A percentile compares a stretch with the other conserved stretches of the same genome.
Conservation (phyloP, 306 rosid species). For the Astragalus glycyphyllos region DNA sequence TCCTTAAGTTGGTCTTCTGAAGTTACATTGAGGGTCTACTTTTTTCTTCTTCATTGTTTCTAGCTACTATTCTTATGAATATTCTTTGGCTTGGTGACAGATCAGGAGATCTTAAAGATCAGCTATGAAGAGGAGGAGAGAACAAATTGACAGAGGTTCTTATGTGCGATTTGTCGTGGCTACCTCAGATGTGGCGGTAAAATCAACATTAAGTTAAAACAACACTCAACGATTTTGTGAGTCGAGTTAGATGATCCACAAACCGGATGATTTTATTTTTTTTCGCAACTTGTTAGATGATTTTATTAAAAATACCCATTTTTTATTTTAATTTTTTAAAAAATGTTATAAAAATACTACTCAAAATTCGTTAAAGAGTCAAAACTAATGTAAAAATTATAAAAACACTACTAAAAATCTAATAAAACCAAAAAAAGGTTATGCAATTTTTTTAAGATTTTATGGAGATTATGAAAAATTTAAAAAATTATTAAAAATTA, state of each 20-base stretch:
- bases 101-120: conserved; percentile 53
- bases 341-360: no score
- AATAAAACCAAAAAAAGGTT: no score
- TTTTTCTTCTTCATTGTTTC: no score
- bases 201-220: conserved; percentile 14
- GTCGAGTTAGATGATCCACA: neutral
- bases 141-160: neutral
- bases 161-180: neutral
- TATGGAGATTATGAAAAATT: no score
- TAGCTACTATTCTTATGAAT: neutral
- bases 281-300: conserved; percentile 30
- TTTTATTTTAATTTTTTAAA: no score
- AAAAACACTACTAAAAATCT: no score
- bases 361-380: no score
- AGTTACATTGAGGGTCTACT: no score
- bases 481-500: no score
- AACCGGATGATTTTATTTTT: conserved; percentile 8
- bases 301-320: no score
- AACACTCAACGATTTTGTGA: neutral
- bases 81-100: conserved; percentile 48
- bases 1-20: neutral
- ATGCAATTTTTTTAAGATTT: no score
- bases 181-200: conserved; percentile 30
- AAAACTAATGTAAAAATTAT: no score
- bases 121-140: conserved; percentile 51